Evolutionary conservation across 75 land plant genomes (phyloP).

Genomic region (Azolla pinnata): DNA sequence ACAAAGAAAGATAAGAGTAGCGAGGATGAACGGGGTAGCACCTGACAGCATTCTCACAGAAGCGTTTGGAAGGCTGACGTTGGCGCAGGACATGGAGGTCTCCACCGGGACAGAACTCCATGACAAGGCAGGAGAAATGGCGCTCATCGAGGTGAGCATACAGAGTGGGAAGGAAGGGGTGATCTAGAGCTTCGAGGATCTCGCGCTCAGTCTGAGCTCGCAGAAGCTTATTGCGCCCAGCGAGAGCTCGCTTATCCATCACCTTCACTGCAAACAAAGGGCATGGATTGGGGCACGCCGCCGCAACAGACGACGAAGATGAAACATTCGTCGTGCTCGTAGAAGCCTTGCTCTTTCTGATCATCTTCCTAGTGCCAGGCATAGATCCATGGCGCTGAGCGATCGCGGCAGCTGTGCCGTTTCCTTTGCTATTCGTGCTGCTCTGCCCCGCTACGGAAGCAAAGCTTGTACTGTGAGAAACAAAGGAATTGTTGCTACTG

Average conservation of each 20-base stretch:
- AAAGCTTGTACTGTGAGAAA: too few relatives aligned
- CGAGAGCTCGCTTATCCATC: constrained; percentile 13
- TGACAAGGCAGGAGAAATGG: constrained; percentile 12
- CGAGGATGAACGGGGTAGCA: constrained; percentile 1
- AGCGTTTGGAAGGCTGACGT: constrained; percentile 13
- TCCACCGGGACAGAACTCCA: constrained; percentile 20
- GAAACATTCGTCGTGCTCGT: too few relatives aligned
- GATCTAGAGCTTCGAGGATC: constrained; percentile 14
- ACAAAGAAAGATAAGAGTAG: background rate
- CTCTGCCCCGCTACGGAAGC: background rate
- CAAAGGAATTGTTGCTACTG: too few relatives aligned
- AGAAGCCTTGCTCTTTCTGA: too few relatives aligned
- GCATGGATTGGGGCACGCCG: background rate
- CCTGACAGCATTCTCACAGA: constrained; percentile 14
- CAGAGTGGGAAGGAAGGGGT: constrained; percentile 19
- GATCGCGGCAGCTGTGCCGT: too few relatives aligned
- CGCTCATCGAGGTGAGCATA: constrained; percentile 11
- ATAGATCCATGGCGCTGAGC: too few relatives aligned
- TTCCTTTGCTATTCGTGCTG: too few relatives aligned
- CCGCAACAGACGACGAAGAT: too few relatives aligned
- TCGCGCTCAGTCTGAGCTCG: constrained; percentile 10
- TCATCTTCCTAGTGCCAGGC: too few relatives aligned
- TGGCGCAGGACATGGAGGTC: constrained; percentile 14
- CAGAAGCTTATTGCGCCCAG: constrained; percentile 9
- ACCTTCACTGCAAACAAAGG: constrained; percentile 11